These are phyloP conservation scores for Globisporangium acanthophoron DNA, from an alignment of 352 stramenopile species.

Conservation along the genomic window DNA sequence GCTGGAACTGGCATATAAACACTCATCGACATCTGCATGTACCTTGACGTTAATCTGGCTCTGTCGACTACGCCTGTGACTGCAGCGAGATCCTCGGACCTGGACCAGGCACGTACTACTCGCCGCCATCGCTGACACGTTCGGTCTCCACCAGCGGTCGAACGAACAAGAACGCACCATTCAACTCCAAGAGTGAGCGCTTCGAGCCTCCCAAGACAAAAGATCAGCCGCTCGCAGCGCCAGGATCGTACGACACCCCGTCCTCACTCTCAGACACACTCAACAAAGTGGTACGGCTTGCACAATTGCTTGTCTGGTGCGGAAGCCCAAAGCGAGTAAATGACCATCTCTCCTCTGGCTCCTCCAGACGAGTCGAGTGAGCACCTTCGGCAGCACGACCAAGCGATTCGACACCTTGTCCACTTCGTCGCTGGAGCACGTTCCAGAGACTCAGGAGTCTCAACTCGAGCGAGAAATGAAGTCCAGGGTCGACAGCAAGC, in stretches of 20 bases:
- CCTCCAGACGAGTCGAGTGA: slow-evolving; percentile 48
- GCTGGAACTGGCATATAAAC: neutral
- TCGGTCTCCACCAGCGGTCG: slow-evolving; percentile 17
- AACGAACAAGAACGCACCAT: slow-evolving; percentile 46
- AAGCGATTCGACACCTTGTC: slow-evolving; percentile 64
- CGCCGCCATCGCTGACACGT: slow-evolving; percentile 24
- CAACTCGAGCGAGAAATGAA: slow-evolving; percentile 64
- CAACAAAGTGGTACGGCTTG: slow-evolving; percentile 55
- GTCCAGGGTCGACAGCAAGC: slow-evolving; percentile 14
- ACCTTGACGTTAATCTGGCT: too few species aligned
- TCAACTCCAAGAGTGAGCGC: slow-evolving; percentile 65
- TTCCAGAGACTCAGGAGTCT: slow-evolving; percentile 32
- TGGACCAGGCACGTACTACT: slow-evolving; percentile 53
- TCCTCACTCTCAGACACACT: slow-evolving; percentile 51
- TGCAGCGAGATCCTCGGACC: slow-evolving; percentile 27
- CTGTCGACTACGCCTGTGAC: neutral
- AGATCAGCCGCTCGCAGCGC: slow-evolving; percentile 42
- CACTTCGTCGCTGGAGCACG: slow-evolving; percentile 6
- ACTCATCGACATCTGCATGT: too few species aligned
- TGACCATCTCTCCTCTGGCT: neutral
- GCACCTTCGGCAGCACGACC: slow-evolving; percentile 69
- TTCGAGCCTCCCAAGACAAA: slow-evolving; percentile 44
- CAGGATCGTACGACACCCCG: slow-evolving; percentile 64
- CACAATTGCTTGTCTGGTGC: neutral
- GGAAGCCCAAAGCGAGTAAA: neutral